These are phyloP conservation scores for Odontarrhena argentea DNA, from an alignment of 345 rosid species.

Conservation along the genomic window DNA sequence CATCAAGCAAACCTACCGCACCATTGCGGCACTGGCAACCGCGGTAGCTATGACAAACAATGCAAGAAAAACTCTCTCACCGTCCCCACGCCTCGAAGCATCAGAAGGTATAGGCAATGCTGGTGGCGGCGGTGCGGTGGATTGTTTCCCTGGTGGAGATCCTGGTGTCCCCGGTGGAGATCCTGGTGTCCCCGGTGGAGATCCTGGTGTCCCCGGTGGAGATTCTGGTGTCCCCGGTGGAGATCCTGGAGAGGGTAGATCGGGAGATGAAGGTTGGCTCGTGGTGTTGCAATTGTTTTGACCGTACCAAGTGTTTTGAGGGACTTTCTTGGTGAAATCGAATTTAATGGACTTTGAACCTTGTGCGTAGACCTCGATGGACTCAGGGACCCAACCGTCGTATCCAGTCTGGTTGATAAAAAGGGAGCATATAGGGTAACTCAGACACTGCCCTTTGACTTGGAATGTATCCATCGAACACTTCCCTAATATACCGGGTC, in stretches of 20 bases:
- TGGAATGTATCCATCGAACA: slow-evolving; percentile 70
- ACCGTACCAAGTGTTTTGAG: slow-evolving; percentile 63
- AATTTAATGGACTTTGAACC: slow-evolving; percentile 49
- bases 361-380: slow-evolving; percentile 51
- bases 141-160: slow-evolving; percentile 10
- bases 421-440: slow-evolving; percentile 56
- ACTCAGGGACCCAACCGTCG: slow-evolving; percentile 77
- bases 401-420: slow-evolving; percentile 55
- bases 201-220: slow-evolving; percentile 27
- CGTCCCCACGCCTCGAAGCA: slow-evolving; percentile 19
- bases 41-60: slow-evolving; percentile 11
- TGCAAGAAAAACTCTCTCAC: slow-evolving; percentile 8
- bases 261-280: slow-evolving; percentile 23
- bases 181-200: slow-evolving; percentile 27
- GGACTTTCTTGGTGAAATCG: slow-evolving; percentile 52
- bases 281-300: slow-evolving; percentile 50
- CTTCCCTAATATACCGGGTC: slow-evolving; percentile 55
- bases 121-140: slow-evolving; percentile 26
- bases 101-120: slow-evolving; percentile 24
- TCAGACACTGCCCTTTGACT: slow-evolving; percentile 61
- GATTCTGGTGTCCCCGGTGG: slow-evolving; percentile 26
- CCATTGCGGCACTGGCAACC: slow-evolving; percentile 8
- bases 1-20: slow-evolving; percentile 18
- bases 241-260: slow-evolving; percentile 9
- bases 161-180: slow-evolving; percentile 23